A percentile compares a stretch with the other conserved stretches of the same genome.
These are phyloP conservation scores for Candida broadrunensis DNA, from an alignment of 805 yeast species.

Conservation along the genomic window DNA sequence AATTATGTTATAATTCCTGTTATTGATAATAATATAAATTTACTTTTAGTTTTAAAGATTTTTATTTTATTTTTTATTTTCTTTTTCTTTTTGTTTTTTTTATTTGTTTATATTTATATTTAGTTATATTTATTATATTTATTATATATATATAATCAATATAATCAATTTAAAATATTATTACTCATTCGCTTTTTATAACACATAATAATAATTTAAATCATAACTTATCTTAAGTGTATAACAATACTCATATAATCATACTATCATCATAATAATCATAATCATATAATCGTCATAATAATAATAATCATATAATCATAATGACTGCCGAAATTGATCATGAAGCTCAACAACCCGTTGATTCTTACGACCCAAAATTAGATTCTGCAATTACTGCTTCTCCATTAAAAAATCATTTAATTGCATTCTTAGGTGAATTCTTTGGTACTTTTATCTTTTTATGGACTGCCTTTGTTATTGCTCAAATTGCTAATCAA, in stretches of 20 bases:
- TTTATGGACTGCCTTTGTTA: constrained; percentile 75
- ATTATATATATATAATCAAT: neutral
- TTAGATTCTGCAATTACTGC: constrained; percentile 10
- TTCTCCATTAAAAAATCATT: constrained; percentile 45
- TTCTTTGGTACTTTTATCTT: constrained; percentile 84
- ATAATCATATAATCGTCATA: neutral
- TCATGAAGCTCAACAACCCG: constrained; percentile 24
- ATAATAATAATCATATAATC: neutral
- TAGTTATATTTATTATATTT: too few relatives aligned
- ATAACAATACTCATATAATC: neutral
- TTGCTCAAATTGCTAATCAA: constrained; percentile 80
- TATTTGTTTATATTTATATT: too few relatives aligned
- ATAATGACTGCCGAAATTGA: constrained; percentile 21
- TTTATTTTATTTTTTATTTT: too few relatives aligned
- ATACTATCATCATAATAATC: neutral
- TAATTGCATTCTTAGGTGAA: constrained; percentile 73
- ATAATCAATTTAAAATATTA: too few relatives aligned
- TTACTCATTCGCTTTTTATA: neutral
- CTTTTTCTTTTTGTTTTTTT: too few relatives aligned
- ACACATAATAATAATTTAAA: neutral
- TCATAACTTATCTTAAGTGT: neutral
- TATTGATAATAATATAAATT: too few relatives aligned
- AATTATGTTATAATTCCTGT: too few relatives aligned
- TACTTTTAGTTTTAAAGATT: too few relatives aligned
- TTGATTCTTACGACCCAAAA: constrained; percentile 25